Conservation (phyloP, 176 grass and related monocot species). For the Oryza glumipatula region DNA sequence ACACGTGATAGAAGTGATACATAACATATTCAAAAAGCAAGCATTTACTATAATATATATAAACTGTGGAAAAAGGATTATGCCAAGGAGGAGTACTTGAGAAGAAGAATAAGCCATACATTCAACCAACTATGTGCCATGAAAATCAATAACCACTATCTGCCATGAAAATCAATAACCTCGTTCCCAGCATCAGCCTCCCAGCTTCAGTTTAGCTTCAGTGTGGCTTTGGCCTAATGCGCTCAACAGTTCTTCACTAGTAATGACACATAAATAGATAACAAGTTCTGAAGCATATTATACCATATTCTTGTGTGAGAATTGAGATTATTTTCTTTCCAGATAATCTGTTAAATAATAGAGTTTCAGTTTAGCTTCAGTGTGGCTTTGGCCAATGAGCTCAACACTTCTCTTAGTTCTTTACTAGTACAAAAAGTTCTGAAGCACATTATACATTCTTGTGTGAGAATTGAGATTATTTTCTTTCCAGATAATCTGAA, state of each 20-base stretch:
- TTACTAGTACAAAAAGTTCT: slow-evolving; percentile 13
- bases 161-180: too few species aligned
- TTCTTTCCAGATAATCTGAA: neutral
- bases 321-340: too few species aligned
- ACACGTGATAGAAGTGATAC: neutral
- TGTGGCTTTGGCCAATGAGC: slow-evolving; percentile 40
- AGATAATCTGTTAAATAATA: too few species aligned
- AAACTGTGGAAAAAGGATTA: neutral
- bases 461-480: too few species aligned
- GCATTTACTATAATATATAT: neutral
- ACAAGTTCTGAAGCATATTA: too few species aligned
- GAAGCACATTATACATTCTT: too few species aligned
- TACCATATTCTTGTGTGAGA: too few species aligned
- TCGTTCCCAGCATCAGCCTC: slow-evolving; percentile 38
- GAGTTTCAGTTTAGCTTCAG: too few species aligned
- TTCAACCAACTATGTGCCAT: slow-evolving; percentile 31
- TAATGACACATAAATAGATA: slow-evolving; percentile 36
- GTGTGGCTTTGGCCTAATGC: slow-evolving; percentile 42
- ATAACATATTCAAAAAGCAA: neutral
- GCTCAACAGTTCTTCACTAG: slow-evolving; percentile 44
- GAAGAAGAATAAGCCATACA: neutral
- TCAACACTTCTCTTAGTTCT: slow-evolving; percentile 32
- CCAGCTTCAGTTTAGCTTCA: slow-evolving; percentile 9
- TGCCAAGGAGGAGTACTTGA: neutral
- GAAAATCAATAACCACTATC: slow-evolving; percentile 32